Conservation (phyloP, 2,329 filamentous ascomycete genomes). For the Hortaea werneckii region DNA sequence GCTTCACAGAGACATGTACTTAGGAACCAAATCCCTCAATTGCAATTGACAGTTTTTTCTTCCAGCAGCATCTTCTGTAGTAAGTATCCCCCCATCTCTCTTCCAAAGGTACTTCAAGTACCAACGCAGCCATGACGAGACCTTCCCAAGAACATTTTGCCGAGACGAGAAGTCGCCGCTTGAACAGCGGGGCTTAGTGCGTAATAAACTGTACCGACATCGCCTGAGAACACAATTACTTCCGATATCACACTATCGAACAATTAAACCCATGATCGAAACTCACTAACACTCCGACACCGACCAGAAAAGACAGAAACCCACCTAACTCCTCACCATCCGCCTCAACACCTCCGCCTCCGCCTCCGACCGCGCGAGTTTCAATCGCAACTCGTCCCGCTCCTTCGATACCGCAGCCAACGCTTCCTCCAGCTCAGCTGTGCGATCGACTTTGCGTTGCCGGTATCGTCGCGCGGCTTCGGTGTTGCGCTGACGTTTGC, state of each 20-base stretch:
- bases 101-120: too few species aligned
- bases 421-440: slow-evolving; percentile 50
- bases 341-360: slow-evolving; percentile 48
- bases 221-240: background rate
- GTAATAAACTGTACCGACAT: background rate
- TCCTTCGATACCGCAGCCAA: slow-evolving; percentile 51
- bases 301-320: too few species aligned
- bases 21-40: too few species aligned
- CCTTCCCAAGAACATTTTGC: background rate
- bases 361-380: slow-evolving; percentile 54
- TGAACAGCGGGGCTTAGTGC: background rate
- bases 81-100: too few species aligned
- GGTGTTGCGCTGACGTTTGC: slow-evolving; percentile 58
- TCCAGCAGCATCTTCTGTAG: too few species aligned
- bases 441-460: slow-evolving; percentile 59
- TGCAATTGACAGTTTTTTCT: too few species aligned
- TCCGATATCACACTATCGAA: too few species aligned
- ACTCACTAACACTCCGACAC: too few species aligned
- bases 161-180: background rate
- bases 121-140: background rate
- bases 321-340: slow-evolving; percentile 7
- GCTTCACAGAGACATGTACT: too few species aligned
- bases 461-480: slow-evolving; percentile 62
- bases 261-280: too few species aligned
- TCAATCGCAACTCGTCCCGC: slow-evolving; percentile 52